Evolutionary conservation across 129 eudicot genomes (phyloP).

Genomic region (Flaveria linearis): DNA sequence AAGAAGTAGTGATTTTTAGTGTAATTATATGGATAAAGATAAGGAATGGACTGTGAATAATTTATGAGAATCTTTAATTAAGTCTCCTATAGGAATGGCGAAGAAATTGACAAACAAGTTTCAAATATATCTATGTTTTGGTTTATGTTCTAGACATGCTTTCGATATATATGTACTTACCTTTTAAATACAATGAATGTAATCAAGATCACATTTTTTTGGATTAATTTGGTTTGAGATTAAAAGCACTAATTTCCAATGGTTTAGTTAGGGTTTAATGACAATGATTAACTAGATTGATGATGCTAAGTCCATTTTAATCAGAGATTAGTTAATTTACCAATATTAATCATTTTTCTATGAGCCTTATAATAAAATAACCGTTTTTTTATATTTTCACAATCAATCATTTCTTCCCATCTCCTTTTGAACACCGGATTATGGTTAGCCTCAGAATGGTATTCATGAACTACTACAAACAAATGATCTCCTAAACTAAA

Average conservation of each 20-base stretch:
- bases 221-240: not conserved
- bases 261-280: constrained; percentile 12
- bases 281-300: not conserved
- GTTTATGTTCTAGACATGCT: constrained; percentile 22
- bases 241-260: constrained; percentile 10
- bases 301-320: not conserved
- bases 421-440: not conserved
- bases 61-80: constrained; percentile 30
- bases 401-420: not conserved
- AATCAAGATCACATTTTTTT: constrained; percentile 16
- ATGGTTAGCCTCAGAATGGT: not conserved
- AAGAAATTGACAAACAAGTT: constrained; percentile 35
- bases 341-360: not conserved
- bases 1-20: too few species aligned
- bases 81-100: constrained; percentile 13
- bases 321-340: not conserved
- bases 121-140: constrained; percentile 22
- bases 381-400: not conserved
- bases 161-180: not conserved
- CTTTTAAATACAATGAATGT: constrained; percentile 17
- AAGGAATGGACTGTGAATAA: too few species aligned
- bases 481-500: too few species aligned
- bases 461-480: too few species aligned
- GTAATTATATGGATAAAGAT: too few species aligned
- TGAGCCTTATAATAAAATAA: not conserved